Evolutionary conservation across 164 flowering plant genomes (phyloP), one percentile per base, ranked within the genome.

Genomic region (Hamamelis virginiana): DNA sequence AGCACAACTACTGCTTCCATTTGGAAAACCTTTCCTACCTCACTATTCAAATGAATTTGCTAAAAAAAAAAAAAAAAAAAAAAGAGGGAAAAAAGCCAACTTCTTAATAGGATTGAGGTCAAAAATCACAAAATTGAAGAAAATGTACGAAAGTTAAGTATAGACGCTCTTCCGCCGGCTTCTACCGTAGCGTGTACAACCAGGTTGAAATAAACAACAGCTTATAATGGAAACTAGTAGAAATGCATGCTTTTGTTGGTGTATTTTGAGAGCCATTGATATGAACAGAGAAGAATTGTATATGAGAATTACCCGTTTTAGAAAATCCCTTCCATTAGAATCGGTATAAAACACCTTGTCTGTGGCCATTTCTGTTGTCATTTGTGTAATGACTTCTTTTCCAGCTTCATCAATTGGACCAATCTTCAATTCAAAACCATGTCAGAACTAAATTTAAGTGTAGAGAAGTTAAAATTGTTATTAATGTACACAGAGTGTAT

Each of bases 271-370:
- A 65, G 8, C 43, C 16, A 9, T 15, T 22, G 9, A 55, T 14
- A 52, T 50, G 11, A 9, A 45, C 38, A 25, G 16, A 68, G 25
- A 61, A 62, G 43, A 57, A 55, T 12, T 19, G 22, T 0, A 15
- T 9, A 51, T 41, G 44, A 62, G 51, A 70, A 9, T 58, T 84
- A 88, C 98, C 89, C 98, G 80, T 74, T 88, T 84, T 14, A 93
- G 66, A 64, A 90, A 93, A 83, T 93, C 98, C 61, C 97, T 85
- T 52, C 94, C 98, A 70, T 87, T 93, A 22, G 97, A 90, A 75
- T 93, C 98, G 43, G 98, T 93, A 69, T 87, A 91, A 62, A 87
- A 93, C 75, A 72, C 84, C 77, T 84, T 86, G 55, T 91, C 53
- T 27, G 97, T 87, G 57, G 53, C 87, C 91, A 93, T 88, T 71